Percentiles rank a stretch among this genome's conserved stretches.
phyloP scores from a whole-genome alignment of 208 protist species.

The Trichomonas vaginalis region DNA sequence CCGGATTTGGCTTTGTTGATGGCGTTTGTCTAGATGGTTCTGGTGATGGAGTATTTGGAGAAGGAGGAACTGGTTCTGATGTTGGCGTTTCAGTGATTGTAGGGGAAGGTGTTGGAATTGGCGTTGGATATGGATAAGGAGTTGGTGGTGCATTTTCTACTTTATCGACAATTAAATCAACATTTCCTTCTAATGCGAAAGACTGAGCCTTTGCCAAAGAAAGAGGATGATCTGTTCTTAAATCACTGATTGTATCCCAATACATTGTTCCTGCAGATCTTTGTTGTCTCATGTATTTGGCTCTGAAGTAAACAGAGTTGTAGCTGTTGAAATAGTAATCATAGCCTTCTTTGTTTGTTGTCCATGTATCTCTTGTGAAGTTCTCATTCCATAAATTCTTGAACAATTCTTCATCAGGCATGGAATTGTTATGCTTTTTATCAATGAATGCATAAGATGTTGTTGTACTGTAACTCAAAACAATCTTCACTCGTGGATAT shows the following conservation, averaged over 20 bases:
- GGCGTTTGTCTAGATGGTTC: no score
- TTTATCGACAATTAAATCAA: no score
- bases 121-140: no score
- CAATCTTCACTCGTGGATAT: not conserved
- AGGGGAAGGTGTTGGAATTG: no score
- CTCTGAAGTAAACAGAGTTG: not conserved
- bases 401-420: not conserved
- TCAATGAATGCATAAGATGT: not conserved
- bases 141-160: no score
- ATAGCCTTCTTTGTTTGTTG: not conserved
- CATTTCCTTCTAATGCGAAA: no score
- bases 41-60: no score
- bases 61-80: no score
- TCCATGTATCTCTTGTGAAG: not conserved
- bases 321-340: not conserved
- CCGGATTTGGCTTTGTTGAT: no score
- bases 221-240: no score
- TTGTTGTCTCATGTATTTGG: not conserved
- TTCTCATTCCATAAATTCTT: not conserved
- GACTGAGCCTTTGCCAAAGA: no score
- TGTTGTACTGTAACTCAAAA: not conserved
- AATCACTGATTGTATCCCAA: not conserved
- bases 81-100: no score
- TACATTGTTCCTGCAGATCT: not conserved
- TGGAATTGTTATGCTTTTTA: not conserved